Evolutionary conservation across 305 asterid genomes (phyloP).

Genomic region (Solanum aculeatissimum): DNA sequence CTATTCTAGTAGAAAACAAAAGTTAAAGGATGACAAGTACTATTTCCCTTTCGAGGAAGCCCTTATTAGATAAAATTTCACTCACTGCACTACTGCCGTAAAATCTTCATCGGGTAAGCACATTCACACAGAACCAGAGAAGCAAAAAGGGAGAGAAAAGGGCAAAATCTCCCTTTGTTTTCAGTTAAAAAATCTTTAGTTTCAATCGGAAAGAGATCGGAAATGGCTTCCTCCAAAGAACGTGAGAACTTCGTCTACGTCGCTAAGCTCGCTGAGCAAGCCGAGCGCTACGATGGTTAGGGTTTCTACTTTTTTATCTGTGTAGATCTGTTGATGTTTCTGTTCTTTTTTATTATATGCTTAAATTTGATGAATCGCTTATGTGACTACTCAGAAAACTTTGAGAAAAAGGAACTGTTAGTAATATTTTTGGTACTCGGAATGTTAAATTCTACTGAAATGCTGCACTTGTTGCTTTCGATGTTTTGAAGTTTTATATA

Average conservation of each 20-base stretch:
- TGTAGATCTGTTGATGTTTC: background rate
- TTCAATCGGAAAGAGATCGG: background rate
- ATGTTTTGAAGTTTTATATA: background rate
- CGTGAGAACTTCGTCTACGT: conserved; percentile 1
- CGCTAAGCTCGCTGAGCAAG: conserved; percentile 8
- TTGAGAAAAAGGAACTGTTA: background rate
- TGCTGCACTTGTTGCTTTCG: background rate
- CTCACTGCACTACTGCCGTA: background rate
- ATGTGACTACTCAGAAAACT: background rate
- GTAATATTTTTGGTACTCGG: background rate
- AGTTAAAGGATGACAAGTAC: background rate
- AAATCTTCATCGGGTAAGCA: background rate
- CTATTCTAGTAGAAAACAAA: background rate
- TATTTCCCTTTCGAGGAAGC: background rate
- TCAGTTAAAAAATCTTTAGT: background rate
- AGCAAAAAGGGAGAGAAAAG: background rate
- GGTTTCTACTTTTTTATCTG: background rate
- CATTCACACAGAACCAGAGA: background rate
- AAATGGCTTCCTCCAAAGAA: conserved; percentile 1
- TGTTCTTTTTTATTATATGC: background rate
- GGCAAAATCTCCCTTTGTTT: background rate
- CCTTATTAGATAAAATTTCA: background rate
- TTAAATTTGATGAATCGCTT: background rate
- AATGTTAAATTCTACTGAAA: background rate
- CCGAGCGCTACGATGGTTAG: conserved; percentile 9